These are phyloP conservation scores for Talaromyces islandicus DNA, from an alignment of 2,329 filamentous ascomycete species.

Conservation along the genomic window DNA sequence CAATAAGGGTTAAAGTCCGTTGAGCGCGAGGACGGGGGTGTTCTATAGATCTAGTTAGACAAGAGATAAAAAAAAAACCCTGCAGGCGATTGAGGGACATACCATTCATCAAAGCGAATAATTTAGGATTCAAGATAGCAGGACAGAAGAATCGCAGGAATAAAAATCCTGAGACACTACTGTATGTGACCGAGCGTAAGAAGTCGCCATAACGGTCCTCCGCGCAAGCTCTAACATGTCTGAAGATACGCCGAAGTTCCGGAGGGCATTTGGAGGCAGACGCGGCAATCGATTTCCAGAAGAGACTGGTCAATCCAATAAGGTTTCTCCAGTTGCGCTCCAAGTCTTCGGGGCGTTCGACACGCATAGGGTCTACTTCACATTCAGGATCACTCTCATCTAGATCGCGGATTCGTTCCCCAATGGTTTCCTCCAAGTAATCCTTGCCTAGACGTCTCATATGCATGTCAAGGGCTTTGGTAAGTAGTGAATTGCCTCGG, in stretches of 20 bases:
- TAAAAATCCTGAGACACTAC: conserved; percentile 88
- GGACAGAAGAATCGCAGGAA: conserved; percentile 95
- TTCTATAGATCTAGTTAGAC: conserved; percentile 42
- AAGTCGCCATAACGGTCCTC: conserved; percentile 95
- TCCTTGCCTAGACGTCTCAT: conserved; percentile 93
- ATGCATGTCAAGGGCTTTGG: conserved; percentile 87
- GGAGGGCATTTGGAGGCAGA: conserved; percentile 72
- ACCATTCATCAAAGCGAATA: conserved; percentile 79
- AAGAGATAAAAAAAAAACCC: background rate
- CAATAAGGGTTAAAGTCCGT: conserved; percentile 82
- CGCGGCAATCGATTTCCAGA: conserved; percentile 76
- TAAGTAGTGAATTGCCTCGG: conserved; percentile 87
- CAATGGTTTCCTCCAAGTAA: conserved; percentile 80
- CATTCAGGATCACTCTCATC: conserved; percentile 87
- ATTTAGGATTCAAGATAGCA: conserved; percentile 89
- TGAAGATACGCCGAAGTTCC: conserved; percentile 77
- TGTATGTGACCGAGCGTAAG: conserved; percentile 81
- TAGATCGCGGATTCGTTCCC: conserved; percentile 81
- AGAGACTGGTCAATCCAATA: conserved; percentile 67
- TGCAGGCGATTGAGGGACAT: conserved; percentile 1
- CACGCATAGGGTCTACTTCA: conserved; percentile 85
- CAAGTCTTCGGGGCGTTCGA: conserved; percentile 62
- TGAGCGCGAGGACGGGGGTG: conserved; percentile 78
- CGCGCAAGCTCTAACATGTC: conserved; percentile 85
- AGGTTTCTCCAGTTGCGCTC: conserved; percentile 77